Base-by-base conservation (phyloP, 2,329 filamentous ascomycete species). In the Triangularia setosa region DNA sequence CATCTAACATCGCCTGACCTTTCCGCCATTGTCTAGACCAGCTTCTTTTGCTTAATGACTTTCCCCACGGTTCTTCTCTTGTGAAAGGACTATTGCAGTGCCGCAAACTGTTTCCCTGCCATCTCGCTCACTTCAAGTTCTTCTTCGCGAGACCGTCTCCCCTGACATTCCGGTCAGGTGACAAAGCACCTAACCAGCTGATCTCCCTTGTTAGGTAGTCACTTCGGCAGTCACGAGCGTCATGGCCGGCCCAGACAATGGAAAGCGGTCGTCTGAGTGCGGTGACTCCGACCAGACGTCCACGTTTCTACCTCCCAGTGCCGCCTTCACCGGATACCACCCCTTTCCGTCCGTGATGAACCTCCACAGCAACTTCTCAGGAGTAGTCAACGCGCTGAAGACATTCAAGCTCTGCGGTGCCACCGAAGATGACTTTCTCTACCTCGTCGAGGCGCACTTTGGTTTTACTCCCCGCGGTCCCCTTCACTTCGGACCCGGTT, bases 401-500 rank as follows among this genome's bases (percentile, higher is more conserved):
- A 61, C n/a, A 16, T 21, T 33, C 57, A 64, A 63, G 14, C 62
- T 68, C 25, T 68, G 64, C 62, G 66, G 66, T 40, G 40, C 64
- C 14, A 61, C 18, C 40, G 28, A 53, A 28, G 33, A 48, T 35
- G 56, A 65, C 30, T 56, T 63, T 12, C 33, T 68, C 21, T 66
- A 68, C 33, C 40, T 65, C n/a, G 64, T 66, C 60, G 64, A 68
- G 12, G 11, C 35, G 7, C 64, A 64, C 28, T 24, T 57, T 21
- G 64, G 66, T 4, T 63, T 56, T 27, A 66, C 64, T 7, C 24
- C 62, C 0, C 25, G 66, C 3, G 64, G 62, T 1, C 64, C 64
- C 14, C 64, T 68, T 40, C 12, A 62, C 33, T 66, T 65, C 28
- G 60, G 60, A 30, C 66, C 56, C n/a, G 66, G 66, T 9, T 60